Conservation (phyloP, 1,284 basidiomycete genomes). For the Papiliotrema laurentii region DNA sequence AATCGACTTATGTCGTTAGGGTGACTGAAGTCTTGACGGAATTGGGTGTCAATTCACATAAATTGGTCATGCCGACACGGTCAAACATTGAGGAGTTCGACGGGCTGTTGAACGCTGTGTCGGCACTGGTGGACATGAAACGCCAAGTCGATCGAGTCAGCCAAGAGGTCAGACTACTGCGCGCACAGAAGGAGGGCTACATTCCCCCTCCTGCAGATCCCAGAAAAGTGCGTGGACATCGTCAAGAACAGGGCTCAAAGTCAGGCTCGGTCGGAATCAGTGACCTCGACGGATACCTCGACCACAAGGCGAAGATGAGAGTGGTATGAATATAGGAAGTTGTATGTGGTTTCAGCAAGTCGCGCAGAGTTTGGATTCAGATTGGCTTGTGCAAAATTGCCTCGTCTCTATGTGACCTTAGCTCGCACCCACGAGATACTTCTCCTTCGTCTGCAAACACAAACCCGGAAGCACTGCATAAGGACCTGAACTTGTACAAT, state of each 20-base stretch:
- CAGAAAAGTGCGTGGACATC: conserved; percentile 16
- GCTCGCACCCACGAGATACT: too few relatives aligned
- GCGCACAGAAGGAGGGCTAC: conserved; percentile 58
- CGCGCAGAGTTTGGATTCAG: too few relatives aligned
- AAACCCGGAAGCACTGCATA: too few relatives aligned
- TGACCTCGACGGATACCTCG: conserved; percentile 33
- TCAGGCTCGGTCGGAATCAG: conserved; percentile 25
- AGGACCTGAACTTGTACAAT: too few relatives aligned
- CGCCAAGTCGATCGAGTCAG: conserved; percentile 79
- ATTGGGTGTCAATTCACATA: conserved; percentile 64
- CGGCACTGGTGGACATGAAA: conserved; percentile 76
- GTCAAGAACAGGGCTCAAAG: neutral
- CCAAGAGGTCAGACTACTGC: conserved; percentile 69
- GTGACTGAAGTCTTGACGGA: conserved; percentile 70
- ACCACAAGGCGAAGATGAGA: conserved; percentile 12
- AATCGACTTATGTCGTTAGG: conserved; percentile 63
- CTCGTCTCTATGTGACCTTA: too few relatives aligned
- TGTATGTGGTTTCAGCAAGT: too few relatives aligned
- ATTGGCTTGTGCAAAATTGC: too few relatives aligned
- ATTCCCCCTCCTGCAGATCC: conserved; percentile 22
- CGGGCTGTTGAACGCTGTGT: conserved; percentile 64
- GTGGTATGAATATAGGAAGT: neutral
- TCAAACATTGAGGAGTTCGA: conserved; percentile 71
- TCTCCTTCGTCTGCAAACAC: too few relatives aligned
- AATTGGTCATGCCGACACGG: conserved; percentile 85